Evolutionary conservation across 805 yeast species (phyloP).

Genomic region (Vanderwaltozyma tropicalis): DNA sequence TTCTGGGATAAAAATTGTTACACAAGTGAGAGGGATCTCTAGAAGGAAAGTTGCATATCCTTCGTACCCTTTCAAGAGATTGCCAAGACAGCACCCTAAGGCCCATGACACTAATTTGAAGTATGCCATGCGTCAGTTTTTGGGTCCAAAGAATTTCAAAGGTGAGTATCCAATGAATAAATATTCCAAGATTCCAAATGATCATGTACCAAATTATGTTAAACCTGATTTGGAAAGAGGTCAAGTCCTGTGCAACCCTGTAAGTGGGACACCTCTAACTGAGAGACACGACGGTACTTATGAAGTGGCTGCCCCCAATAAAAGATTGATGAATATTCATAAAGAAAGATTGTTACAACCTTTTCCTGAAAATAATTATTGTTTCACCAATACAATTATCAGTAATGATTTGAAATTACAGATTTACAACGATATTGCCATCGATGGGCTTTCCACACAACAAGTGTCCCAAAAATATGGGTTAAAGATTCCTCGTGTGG

Average conservation of each 20-base stretch:
- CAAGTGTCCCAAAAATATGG: conserved; percentile 72
- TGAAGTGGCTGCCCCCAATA: conserved; percentile 7
- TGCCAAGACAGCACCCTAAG: conserved; percentile 32
- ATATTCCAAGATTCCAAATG: conserved; percentile 54
- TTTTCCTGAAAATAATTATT: conserved; percentile 65
- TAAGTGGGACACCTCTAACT: conserved; percentile 25
- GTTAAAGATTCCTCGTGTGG: conserved; percentile 74
- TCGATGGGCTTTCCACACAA: conserved; percentile 48
- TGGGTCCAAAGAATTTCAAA: conserved; percentile 75
- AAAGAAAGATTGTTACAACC: conserved; percentile 44
- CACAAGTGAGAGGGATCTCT: conserved; percentile 38
- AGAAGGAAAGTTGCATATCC: conserved; percentile 48
- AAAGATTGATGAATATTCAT: conserved; percentile 5
- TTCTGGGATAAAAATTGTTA: conserved; percentile 3
- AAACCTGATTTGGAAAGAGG: conserved; percentile 43
- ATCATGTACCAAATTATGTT: conserved; percentile 66
- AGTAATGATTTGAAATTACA: conserved; percentile 47
- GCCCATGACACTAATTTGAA: conserved; percentile 44
- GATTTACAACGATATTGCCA: conserved; percentile 47
- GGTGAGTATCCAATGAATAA: conserved; percentile 75
- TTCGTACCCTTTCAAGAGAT: conserved; percentile 35
- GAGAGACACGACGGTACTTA: conserved; percentile 14
- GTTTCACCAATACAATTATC: conserved; percentile 56
- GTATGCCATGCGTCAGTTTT: conserved; percentile 56
- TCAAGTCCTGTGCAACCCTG: conserved; percentile 27